These are phyloP conservation scores for Cystobasidium sp. DNA, from an alignment of 1,284 basidiomycete species.

Conservation along the genomic window DNA sequence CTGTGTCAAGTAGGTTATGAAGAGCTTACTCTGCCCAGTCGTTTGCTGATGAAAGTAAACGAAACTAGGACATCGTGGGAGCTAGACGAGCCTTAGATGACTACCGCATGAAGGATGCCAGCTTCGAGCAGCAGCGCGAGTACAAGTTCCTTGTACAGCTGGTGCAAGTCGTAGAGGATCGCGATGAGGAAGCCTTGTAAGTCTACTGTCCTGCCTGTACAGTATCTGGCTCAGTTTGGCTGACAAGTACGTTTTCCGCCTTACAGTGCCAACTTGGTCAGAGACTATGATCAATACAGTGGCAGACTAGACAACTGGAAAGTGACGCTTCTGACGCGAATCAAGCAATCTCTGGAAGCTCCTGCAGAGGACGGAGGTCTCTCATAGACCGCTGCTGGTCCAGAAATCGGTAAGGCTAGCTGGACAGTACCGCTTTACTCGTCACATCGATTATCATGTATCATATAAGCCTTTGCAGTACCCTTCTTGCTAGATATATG, in stretches of 20 bases:
- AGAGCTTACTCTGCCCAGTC: not conserved
- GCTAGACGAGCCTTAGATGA: slow-evolving; percentile 75
- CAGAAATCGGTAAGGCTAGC: not conserved
- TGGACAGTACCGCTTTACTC: not conserved
- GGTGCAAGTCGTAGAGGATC: slow-evolving; percentile 76
- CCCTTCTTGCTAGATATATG: not conserved
- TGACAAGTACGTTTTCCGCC: not conserved
- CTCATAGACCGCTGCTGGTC: not conserved
- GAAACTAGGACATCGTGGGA: slow-evolving; percentile 76
- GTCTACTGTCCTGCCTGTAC: not conserved
- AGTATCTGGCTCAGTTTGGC: not conserved
- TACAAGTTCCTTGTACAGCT: slow-evolving; percentile 80
- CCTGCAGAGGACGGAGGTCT: slow-evolving; percentile 54
- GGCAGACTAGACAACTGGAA: slow-evolving; percentile 94
- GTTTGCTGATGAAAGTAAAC: not conserved
- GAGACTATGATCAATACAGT: slow-evolving; percentile 78
- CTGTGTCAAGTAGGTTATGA: slow-evolving; percentile 75
- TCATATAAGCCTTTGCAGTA: not conserved
- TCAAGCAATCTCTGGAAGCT: slow-evolving; percentile 78
- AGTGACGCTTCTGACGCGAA: slow-evolving; percentile 81
- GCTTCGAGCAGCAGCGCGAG: slow-evolving; percentile 84
- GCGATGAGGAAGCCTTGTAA: slow-evolving; percentile 72
- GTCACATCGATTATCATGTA: not conserved
- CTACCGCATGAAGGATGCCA: slow-evolving; percentile 76
- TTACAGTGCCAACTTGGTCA: slow-evolving; percentile 61